phyloP scores from a whole-genome alignment of 257 asterid genomes.

The Gentiana dahurica region DNA sequence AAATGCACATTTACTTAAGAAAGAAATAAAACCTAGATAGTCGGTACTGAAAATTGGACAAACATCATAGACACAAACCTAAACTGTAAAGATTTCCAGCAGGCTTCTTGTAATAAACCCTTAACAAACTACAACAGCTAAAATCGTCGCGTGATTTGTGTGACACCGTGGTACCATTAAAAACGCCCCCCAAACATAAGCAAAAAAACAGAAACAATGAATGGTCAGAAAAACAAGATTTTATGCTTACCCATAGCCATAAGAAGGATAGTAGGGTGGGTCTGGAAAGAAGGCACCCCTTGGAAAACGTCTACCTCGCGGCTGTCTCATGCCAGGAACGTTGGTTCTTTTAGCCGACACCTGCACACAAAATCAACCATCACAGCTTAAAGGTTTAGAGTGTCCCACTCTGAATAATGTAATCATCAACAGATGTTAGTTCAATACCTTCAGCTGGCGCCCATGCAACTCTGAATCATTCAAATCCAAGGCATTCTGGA shows the following conservation, averaged over 20 bases:
- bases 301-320: constrained; percentile 32
- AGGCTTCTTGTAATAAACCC: too few relatives aligned
- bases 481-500: constrained; percentile 32
- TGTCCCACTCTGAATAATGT: not conserved
- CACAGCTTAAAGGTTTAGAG: constrained; percentile 1
- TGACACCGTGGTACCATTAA: too few relatives aligned
- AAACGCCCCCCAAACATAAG: too few relatives aligned
- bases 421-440: constrained; percentile 1
- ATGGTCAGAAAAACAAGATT: too few relatives aligned
- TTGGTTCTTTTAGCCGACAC: constrained; percentile 55
- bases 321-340: constrained; percentile 50
- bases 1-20: too few relatives aligned
- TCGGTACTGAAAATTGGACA: too few relatives aligned
- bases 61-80: too few relatives aligned
- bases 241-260: not conserved
- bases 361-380: constrained; percentile 16
- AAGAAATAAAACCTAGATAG: too few relatives aligned
- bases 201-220: too few relatives aligned
- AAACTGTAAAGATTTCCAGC: too few relatives aligned
- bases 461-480: constrained; percentile 42
- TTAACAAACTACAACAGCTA: too few relatives aligned
- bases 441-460: constrained; percentile 38
- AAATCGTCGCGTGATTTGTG: too few relatives aligned
- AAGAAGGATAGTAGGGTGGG: constrained; percentile 24
- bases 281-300: constrained; percentile 29